A percentile compares a stretch with the other conserved stretches of the same genome.
These are phyloP conservation scores for Blastobotrys mokoenaii DNA, from an alignment of 805 yeast genomes.

Conservation along the genomic window DNA sequence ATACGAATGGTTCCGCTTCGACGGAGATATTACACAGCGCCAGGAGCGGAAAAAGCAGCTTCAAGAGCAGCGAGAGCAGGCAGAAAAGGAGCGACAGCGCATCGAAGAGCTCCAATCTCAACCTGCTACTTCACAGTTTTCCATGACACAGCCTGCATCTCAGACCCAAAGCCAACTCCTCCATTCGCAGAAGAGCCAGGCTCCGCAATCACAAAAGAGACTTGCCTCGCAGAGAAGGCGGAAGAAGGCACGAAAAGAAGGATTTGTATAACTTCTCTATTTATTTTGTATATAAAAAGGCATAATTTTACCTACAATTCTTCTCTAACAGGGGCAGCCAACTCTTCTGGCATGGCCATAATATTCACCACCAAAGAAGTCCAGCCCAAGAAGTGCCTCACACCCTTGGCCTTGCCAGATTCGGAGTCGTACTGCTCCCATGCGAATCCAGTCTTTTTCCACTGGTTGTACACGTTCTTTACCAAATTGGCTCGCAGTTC, in stretches of 20 bases:
- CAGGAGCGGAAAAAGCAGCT: no score
- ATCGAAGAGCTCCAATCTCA: background rate
- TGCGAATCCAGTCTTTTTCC: conserved; percentile 69
- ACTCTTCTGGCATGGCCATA: conserved; percentile 67
- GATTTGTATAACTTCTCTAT: background rate
- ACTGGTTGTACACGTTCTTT: conserved; percentile 55
- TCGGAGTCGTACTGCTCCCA: conserved; percentile 86
- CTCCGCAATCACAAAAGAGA: no score
- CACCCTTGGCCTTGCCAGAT: conserved; percentile 71
- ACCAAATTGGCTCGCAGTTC: conserved; percentile 61
- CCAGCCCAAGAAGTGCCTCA: conserved; percentile 93
- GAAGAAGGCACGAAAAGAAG: background rate
- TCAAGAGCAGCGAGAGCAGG: no score
- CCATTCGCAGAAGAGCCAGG: background rate
- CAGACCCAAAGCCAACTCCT: background rate
- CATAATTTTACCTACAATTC: background rate
- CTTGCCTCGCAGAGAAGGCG: no score
- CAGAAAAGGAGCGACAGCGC: no score
- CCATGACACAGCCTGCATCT: background rate
- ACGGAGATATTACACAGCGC: background rate
- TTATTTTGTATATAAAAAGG: background rate
- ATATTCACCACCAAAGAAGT: conserved; percentile 71
- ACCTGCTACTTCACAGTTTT: background rate
- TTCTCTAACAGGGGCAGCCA: conserved; percentile 2
- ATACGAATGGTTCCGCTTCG: background rate